Percentiles rank a stretch among this genome's conserved stretches.
Conservation (phyloP, 192 early-diverging fungal species). For the Coemansia sp. region DNA sequence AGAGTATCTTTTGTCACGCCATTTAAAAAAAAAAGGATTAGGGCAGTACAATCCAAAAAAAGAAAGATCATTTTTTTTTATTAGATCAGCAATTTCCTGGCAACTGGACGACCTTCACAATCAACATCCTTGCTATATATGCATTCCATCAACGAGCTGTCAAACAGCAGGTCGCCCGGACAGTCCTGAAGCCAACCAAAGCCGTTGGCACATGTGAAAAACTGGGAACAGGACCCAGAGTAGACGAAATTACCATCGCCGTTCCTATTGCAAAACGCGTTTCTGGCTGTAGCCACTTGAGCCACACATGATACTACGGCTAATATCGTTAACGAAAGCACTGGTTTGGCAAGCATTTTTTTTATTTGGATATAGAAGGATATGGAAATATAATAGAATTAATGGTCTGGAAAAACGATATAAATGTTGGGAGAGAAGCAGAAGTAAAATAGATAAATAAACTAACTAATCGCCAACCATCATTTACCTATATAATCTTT, state of each 20-base stretch:
- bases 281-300: slow-evolving; percentile 9
- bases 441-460: not conserved
- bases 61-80: not conserved
- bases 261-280: slow-evolving; percentile 31
- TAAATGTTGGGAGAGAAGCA: no score
- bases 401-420: no score
- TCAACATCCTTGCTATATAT: slow-evolving; percentile 32
- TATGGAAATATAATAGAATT: not conserved
- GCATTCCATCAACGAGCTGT: slow-evolving; percentile 37
- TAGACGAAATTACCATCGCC: slow-evolving; percentile 43
- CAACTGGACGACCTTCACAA: slow-evolving; percentile 25
- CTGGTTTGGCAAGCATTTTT: not conserved
- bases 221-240: slow-evolving; percentile 31
- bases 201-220: slow-evolving; percentile 46
- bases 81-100: no score
- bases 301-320: not conserved
- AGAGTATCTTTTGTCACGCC: no score
- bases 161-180: slow-evolving; percentile 39
- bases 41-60: not conserved
- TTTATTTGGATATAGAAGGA: not conserved
- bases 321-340: not conserved
- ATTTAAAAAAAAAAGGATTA: no score
- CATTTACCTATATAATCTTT: not conserved
- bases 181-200: slow-evolving; percentile 45
- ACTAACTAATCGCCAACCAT: not conserved